Conservation (phyloP, 768 basidiomycete species). For the Suillus sp. region DNA sequence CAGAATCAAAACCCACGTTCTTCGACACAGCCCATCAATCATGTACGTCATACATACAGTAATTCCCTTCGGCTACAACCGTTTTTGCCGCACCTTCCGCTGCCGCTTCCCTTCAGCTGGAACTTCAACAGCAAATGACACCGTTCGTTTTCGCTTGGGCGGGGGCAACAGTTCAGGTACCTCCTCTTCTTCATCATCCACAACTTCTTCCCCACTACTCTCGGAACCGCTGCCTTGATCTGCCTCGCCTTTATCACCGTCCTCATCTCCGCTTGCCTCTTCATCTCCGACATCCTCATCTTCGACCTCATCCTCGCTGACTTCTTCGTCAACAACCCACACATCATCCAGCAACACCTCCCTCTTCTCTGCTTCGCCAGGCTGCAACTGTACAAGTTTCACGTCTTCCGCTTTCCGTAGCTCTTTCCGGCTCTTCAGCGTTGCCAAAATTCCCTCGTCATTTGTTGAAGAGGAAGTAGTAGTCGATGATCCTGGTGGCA, state of each 20-base stretch:
- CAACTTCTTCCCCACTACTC: slow-evolving; percentile 45
- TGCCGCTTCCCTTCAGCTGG: slow-evolving; percentile 15
- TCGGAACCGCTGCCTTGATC: slow-evolving; percentile 38
- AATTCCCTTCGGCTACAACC: slow-evolving; percentile 6
- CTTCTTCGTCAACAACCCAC: slow-evolving; percentile 37
- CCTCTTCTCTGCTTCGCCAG: slow-evolving; percentile 43
- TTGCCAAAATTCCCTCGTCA: slow-evolving; percentile 53
- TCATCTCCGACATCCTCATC: slow-evolving; percentile 44
- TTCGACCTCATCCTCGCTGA: slow-evolving; percentile 33
- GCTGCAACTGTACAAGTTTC: slow-evolving; percentile 59
- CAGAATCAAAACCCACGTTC: slow-evolving; percentile 9
- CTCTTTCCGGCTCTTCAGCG: slow-evolving; percentile 61
- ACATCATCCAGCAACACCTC: slow-evolving; percentile 41
- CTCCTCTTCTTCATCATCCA: slow-evolving; percentile 44
- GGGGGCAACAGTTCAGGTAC: slow-evolving; percentile 32
- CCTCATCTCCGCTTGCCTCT: slow-evolving; percentile 36
- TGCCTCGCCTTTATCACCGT: slow-evolving; percentile 25
- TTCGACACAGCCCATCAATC: slow-evolving; percentile 5
- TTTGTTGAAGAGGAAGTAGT: slow-evolving; percentile 15
- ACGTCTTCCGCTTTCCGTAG: slow-evolving; percentile 52
- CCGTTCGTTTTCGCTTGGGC: slow-evolving; percentile 48
- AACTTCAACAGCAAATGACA: slow-evolving; percentile 48
- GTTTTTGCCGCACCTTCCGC: slow-evolving; percentile 8
- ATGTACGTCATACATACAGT: slow-evolving; percentile 2
- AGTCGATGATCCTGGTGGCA: slow-evolving; percentile 41